Conservation (phyloP, 1,284 basidiomycete genomes). For the Exobasidium cylindrosporum region DNA sequence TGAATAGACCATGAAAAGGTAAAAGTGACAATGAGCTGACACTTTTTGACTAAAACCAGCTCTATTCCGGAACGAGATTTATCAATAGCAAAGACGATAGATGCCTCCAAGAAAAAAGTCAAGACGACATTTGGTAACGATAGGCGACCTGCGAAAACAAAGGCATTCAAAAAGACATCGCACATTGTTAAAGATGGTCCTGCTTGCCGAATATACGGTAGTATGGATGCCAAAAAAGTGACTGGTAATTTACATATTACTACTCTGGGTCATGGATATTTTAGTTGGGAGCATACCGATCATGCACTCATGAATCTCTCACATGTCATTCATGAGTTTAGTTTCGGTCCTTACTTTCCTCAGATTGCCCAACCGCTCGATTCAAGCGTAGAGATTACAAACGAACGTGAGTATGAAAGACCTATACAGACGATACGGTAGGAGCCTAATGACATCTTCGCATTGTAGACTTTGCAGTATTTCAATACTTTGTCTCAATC, state of each 20-base stretch:
- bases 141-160: slow-evolving; percentile 60
- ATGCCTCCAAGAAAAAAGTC: slow-evolving; percentile 25
- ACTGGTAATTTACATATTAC: slow-evolving; percentile 68
- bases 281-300: slow-evolving; percentile 79
- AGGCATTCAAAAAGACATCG: slow-evolving; percentile 49
- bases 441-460: too few species aligned
- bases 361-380: slow-evolving; percentile 92
- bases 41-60: neutral
- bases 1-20: slow-evolving; percentile 13
- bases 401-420: slow-evolving; percentile 65
- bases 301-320: slow-evolving; percentile 94
- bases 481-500: slow-evolving; percentile 91
- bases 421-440: slow-evolving; percentile 55
- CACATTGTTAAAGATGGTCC: slow-evolving; percentile 55
- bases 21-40: neutral
- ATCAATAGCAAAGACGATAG: slow-evolving; percentile 31
- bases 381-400: slow-evolving; percentile 68
- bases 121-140: slow-evolving; percentile 20
- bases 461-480: slow-evolving; percentile 56
- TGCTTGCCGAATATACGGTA: slow-evolving; percentile 82
- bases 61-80: slow-evolving; percentile 41
- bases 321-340: slow-evolving; percentile 93
- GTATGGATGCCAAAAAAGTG: slow-evolving; percentile 80
- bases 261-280: slow-evolving; percentile 89
- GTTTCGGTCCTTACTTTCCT: slow-evolving; percentile 93